A percentile compares a stretch with the other conserved stretches of the same genome.
phyloP scores from a whole-genome alignment of 2,329 filamentous ascomycete species.

The Cladorrhinum sp. region DNA sequence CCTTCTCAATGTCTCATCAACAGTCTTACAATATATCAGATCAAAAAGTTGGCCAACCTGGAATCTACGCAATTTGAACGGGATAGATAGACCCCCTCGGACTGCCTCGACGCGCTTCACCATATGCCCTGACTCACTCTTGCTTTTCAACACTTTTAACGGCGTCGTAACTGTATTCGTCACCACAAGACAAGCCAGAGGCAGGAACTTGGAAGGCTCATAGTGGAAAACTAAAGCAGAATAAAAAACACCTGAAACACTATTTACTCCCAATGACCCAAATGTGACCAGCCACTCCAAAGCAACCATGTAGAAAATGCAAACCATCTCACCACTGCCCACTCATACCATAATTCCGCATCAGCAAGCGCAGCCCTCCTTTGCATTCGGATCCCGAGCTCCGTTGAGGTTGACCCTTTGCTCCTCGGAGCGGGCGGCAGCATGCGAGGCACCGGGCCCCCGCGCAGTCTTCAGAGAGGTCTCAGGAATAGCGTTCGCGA shows the following conservation, averaged over 20 bases:
- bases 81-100: neutral
- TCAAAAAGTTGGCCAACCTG: neutral
- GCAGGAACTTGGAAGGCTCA: neutral
- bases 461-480: conserved; percentile 88
- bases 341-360: conserved; percentile 14
- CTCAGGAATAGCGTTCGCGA: conserved; percentile 96
- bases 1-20: neutral
- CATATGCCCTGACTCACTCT: neutral
- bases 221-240: neutral
- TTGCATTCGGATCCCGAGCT: conserved; percentile 68
- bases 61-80: neutral
- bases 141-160: neutral
- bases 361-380: conserved; percentile 88
- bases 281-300: conserved; percentile 23
- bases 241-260: conserved; percentile 15
- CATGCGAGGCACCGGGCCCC: conserved; percentile 61
- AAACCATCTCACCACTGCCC: neutral
- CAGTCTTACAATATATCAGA: neutral
- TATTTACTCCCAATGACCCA: conserved; percentile 23
- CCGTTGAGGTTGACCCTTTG: conserved; percentile 80
- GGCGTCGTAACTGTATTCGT: neutral
- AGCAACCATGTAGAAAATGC: conserved; percentile 16
- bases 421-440: conserved; percentile 61
- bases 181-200: neutral
- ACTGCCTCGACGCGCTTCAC: neutral